These are phyloP conservation scores for Diaporthe amygdali DNA, from an alignment of 2,329 filamentous ascomycete species.

Conservation along the genomic window DNA sequence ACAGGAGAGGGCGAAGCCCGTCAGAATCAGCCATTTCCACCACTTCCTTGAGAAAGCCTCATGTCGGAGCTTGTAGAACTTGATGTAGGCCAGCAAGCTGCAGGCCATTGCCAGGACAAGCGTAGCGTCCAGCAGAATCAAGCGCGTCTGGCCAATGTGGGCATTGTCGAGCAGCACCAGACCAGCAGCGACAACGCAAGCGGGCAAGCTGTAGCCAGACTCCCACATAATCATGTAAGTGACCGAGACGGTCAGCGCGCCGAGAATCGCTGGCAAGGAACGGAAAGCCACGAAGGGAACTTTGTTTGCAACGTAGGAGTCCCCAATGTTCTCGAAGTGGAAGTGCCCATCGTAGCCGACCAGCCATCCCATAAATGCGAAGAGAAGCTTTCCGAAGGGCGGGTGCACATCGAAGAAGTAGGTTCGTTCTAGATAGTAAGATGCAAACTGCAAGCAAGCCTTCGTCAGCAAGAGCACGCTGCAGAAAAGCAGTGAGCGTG, in stretches of 20 bases:
- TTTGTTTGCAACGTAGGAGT: slow-evolving; percentile 96
- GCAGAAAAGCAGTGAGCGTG: background rate
- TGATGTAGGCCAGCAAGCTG: slow-evolving; percentile 91
- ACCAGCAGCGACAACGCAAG: slow-evolving; percentile 83
- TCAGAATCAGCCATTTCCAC: slow-evolving; percentile 99
- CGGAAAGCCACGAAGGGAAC: slow-evolving; percentile 97
- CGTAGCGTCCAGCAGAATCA: slow-evolving; percentile 94
- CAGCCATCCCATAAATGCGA: slow-evolving; percentile 95
- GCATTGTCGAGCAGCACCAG: slow-evolving; percentile 96
- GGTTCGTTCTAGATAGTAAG: slow-evolving; percentile 89
- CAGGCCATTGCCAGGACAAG: slow-evolving; percentile 95
- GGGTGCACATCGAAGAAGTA: slow-evolving; percentile 99
- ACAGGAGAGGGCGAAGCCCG: slow-evolving; percentile 92
- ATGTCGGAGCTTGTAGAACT: slow-evolving; percentile 96
- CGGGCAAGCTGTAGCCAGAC: slow-evolving; percentile 94
- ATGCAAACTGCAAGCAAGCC: slow-evolving; percentile 63
- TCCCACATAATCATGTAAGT: slow-evolving; percentile 99
- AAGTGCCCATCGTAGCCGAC: slow-evolving; percentile 97
- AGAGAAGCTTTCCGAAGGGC: slow-evolving; percentile 96
- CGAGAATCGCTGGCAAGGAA: slow-evolving; percentile 88
- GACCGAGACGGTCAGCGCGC: slow-evolving; percentile 90
- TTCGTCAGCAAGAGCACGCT: slow-evolving; percentile 24
- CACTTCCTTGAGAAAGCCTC: slow-evolving; percentile 91
- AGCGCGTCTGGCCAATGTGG: slow-evolving; percentile 92
- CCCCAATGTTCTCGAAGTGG: slow-evolving; percentile 98